These are phyloP conservation scores for Eragrostis curvula DNA, from an alignment of 176 grass and related monocot species.

Conservation along the genomic window DNA sequence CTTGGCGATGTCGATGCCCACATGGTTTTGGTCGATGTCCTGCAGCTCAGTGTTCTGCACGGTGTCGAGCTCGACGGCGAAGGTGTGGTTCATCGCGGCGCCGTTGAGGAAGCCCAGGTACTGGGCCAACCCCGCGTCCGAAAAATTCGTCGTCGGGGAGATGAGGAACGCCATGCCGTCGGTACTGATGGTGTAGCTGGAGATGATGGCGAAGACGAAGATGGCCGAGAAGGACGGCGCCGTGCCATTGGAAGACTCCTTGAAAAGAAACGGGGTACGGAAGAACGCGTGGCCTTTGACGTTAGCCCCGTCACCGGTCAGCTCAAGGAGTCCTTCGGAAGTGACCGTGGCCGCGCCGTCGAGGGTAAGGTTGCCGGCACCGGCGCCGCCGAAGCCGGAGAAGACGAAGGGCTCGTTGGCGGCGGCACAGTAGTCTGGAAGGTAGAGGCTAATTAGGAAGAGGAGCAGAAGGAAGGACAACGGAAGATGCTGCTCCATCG, in stretches of 20 bases:
- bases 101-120: constrained; percentile 31
- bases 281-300: constrained; percentile 16
- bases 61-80: neutral
- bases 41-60: neutral
- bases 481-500: neutral
- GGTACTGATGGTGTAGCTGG: neutral
- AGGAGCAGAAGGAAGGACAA: neutral
- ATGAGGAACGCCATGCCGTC: constrained; percentile 48
- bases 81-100: neutral
- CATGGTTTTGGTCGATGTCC: neutral
- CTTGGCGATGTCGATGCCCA: constrained; percentile 32
- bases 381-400: neutral
- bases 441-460: neutral
- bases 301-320: neutral
- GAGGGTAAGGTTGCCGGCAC: neutral
- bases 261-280: neutral
- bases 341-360: neutral
- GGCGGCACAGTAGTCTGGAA: neutral
- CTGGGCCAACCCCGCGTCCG: neutral
- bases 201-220: constrained; percentile 46
- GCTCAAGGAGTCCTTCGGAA: neutral
- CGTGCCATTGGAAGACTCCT: neutral
- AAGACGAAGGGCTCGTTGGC: neutral
- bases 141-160: constrained; percentile 1
- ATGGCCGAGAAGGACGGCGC: constrained; percentile 2